Base-by-base conservation (phyloP, 2,329 filamentous ascomycete species). In the Cytospora chrysosperma region DNA sequence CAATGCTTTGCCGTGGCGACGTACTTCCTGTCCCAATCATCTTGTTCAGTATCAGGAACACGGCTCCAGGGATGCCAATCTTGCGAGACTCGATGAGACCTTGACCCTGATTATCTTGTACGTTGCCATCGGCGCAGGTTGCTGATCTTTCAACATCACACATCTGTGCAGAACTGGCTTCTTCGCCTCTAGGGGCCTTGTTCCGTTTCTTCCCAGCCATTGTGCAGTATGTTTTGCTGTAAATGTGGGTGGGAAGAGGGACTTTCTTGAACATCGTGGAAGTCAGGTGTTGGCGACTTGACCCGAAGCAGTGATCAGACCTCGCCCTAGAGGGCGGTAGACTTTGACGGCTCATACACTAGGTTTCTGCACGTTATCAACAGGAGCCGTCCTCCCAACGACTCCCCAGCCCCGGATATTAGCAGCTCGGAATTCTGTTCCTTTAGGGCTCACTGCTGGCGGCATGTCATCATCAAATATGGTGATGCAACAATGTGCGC, bases 1-100 rank as follows among this genome's bases (percentile, higher is more conserved):
- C 24, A 2, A 8, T 15, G 21, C 3, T n/a, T 10, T 37, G 24
- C 5, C 7, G 4, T 0, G 51, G 21, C 24, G 24, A 75, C 80
- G 70, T 70, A 84, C 82, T 84, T 69, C 82, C 83, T 2, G 83
- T 84, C 13, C 83, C 82, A 47, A 85, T 84, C 81, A 85, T 85
- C 69, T 84, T 84, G 64, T 85, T 85, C 21, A 85, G 67, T 47
- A 85, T 85, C 47, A 85, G 67, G 61, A 85, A 85, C 0, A 82
- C 79, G 7, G 82, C 78, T 3, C 82, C 82, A 0, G 78, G 79
- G 30, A 85, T 72, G 0, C 82, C 83, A 24, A 85, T 80, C 71
- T 84, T 83, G 10, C 78, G 72, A 56, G 76, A 75, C 1, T 81
- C 79, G 0, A 72, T 69, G 56, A 75, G 75, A 4, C 67, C 72